Evolutionary conservation across 2,329 filamentous ascomycete genomes (phyloP).

Genomic region (Triangularia verruculosa): DNA sequence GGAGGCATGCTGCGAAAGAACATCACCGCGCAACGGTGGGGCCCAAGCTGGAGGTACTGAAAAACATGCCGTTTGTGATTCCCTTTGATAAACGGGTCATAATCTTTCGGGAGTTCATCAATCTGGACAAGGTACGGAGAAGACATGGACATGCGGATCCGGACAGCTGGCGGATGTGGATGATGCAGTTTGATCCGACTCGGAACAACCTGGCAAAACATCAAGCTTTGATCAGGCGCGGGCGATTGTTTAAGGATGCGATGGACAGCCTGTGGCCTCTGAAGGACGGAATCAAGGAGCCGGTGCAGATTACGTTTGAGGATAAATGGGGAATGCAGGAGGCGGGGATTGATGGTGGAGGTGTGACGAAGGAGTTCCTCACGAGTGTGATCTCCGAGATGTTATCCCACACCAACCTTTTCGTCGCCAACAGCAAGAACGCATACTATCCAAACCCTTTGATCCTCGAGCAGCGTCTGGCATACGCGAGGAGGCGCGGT

Average conservation of each 20-base stretch:
- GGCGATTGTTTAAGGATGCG: slow-evolving; percentile 80
- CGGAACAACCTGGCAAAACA: slow-evolving; percentile 48
- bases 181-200: slow-evolving; percentile 42
- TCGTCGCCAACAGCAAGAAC: slow-evolving; percentile 81
- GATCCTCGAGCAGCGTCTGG: slow-evolving; percentile 66
- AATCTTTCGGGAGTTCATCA: slow-evolving; percentile 91
- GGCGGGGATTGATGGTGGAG: slow-evolving; percentile 93
- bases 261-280: slow-evolving; percentile 78
- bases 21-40: slow-evolving; percentile 75
- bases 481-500: slow-evolving; percentile 52
- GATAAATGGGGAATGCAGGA: slow-evolving; percentile 84
- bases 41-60: slow-evolving; percentile 82
- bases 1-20: slow-evolving; percentile 64
- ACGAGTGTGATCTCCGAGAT: slow-evolving; percentile 84
- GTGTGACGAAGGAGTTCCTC: slow-evolving; percentile 95
- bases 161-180: slow-evolving; percentile 68
- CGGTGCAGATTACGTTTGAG: slow-evolving; percentile 94
- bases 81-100: slow-evolving; percentile 88
- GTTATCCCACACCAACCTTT: slow-evolving; percentile 63
- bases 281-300: slow-evolving; percentile 82
- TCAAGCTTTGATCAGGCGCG: slow-evolving; percentile 75
- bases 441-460: slow-evolving; percentile 85
- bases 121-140: slow-evolving; percentile 72
- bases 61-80: slow-evolving; percentile 96
- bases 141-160: slow-evolving; percentile 67